Evolutionary conservation across 305 asterid genomes (phyloP), one percentile per base, ranked within the genome.

Genomic region (Plantago lanceolata): DNA sequence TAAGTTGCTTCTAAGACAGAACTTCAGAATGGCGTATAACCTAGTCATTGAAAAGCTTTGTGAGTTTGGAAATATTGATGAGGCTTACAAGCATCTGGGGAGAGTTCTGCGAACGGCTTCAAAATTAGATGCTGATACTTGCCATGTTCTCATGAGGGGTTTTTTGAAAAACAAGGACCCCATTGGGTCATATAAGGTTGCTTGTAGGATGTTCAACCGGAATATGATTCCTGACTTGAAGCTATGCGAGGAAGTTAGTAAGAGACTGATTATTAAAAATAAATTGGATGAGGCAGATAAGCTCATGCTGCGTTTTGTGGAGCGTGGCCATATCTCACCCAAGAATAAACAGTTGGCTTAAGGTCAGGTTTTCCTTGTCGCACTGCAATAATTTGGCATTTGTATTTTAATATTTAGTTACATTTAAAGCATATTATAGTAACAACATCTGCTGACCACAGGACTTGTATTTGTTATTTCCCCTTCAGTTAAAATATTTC

Each of bases 191-290:
- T 92, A 85, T 75, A 83, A 75, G 72, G 95, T 89, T 59, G 96
- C 94, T 17, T 87, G 95, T 78, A 79, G 95, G 68, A 92, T 92
- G 98, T 87, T 92, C 75, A 76, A 81, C 73, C 79, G 95, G 53
- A 89, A 92, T 78, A 75, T 92, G 75, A 71, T 89, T 62, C 98
- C 97, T 44, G 91, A 92, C 55, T 68, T 89, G 57, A 89, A 81
- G 80, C 70, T 92, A 60, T 92, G 97, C 63, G 95, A 85, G 72
- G 81, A 77, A 71, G 91, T 92, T 72, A 78, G 85, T 72, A 82
- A 80, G 71, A 75, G 76, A 66, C 79, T 92, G 80, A 44, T 81
- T 63, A 53, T 65, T 29, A 73, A 59, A 53, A 75, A 80, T 71
- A 87, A 81, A 57, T 61, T 68, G 20, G 75, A 82, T n/a, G 96